A percentile compares a stretch with the other conserved stretches of the same genome.
Evolutionary conservation across 352 stramenopile species (phyloP).

Genomic region (Globisporangium solare): DNA sequence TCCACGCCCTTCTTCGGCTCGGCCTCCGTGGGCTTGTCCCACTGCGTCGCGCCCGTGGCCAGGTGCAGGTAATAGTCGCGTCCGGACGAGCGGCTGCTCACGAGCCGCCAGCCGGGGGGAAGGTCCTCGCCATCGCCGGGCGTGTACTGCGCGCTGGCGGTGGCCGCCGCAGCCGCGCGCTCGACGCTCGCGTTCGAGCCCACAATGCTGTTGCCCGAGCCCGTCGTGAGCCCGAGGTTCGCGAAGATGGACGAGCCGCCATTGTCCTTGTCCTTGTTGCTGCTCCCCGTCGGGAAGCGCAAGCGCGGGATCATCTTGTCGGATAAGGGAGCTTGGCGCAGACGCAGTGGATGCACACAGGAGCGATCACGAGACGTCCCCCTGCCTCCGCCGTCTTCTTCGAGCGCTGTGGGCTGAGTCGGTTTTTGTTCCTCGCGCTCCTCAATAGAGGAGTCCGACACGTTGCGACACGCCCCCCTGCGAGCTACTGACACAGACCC

Average conservation of each 20-base stretch:
- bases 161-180: constrained; percentile 29
- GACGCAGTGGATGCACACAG: no score
- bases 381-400: no score
- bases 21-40: constrained; percentile 56
- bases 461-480: no score
- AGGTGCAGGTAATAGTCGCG: constrained; percentile 75
- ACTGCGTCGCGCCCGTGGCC: constrained; percentile 58
- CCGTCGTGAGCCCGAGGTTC: constrained; percentile 25
- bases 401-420: no score
- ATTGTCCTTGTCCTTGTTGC: constrained; percentile 24
- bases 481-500: no score
- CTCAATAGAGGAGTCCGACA: no score
- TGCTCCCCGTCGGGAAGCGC: constrained; percentile 37
- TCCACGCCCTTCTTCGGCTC: constrained; percentile 39
- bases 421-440: no score
- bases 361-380: no score
- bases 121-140: constrained; percentile 28
- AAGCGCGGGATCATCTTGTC: constrained; percentile 63
- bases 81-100: constrained; percentile 61
- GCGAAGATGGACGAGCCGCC: constrained; percentile 49
- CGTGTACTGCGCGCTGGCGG: constrained; percentile 27
- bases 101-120: constrained; percentile 57
- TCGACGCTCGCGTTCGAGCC: constrained; percentile 32
- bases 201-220: constrained; percentile 32
- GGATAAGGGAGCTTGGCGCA: no score